Base-by-base conservation (phyloP, 2,329 filamentous ascomycete genomes). In the Claviceps lovelessii region DNA sequence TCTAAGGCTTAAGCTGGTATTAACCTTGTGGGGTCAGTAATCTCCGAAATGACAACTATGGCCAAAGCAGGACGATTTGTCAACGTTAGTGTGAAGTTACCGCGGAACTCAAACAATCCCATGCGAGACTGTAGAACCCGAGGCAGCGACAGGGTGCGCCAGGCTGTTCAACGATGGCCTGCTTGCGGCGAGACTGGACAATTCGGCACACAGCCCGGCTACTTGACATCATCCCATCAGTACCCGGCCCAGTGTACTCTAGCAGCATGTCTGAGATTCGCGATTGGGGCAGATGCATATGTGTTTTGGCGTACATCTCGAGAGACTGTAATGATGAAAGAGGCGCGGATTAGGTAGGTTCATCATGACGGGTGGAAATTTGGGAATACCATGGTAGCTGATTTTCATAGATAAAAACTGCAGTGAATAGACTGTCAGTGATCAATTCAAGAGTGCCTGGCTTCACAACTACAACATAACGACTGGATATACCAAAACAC, bases 21-120 rank as follows among this genome's bases (percentile, higher is more conserved):
- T 66, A 55, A 47, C 61, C 61, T 68, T 69, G 58, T 69, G 17
- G 15, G 15, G 17, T 68, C 10, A 69, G 57, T 2, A 67, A 64
- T 28, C 63, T 57, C 13, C 63, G 53, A 57, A 55, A 15, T 66
- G 60, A 15, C 65, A 65, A 49, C 65, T 63, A 56, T 60, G 49
- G 57, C 19, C 59, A 59, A 13, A 70, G 55, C 1, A 41, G 39
- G 39, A 41, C 39, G 37, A 5, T 39, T 39, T 15, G 37, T 39
- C 11, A 39, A 13, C 13, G 39, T 41, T 8, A 41, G 15, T 15
- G 39, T 41, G 8, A 5, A 41, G 17, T 41, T 17, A 41, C n/a
- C 39, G 15, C 15, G 39, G 39, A 41, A 41, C 39, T 41, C 39
- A 8, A 41, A 41, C 8, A 15, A 41, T n/a, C 15, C 39, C 7